Evolutionary conservation across 2,329 filamentous ascomycete genomes (phyloP), one percentile per base, ranked within the genome.

Genomic region (Xylariomycetidae sp.): DNA sequence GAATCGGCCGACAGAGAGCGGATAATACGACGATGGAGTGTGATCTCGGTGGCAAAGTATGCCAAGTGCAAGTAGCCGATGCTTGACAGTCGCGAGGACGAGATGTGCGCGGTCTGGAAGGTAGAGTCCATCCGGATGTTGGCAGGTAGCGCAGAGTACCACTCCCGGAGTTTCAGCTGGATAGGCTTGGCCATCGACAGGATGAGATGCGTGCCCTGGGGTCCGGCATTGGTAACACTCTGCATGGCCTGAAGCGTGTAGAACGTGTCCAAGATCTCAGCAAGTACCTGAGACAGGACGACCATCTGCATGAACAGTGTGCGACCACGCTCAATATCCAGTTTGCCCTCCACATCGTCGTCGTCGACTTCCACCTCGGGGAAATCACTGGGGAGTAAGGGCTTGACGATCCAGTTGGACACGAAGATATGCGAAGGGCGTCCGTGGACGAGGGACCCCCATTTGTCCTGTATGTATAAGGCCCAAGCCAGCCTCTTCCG

Each of bases 31-130:
- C 89, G 79, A 57, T 95, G 89, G 15, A 95, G 80, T 0, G 85
- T 92, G 52, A 95, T 95, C 61, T 95, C 89, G 3, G 87, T 87
- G 2, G 89, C 88, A 52, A 94, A 95, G 61, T 95, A 95, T 33
- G 83, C 87, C 31, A 95, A 74, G 58, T 95, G 89, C 9, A 95
- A 73, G 52, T 88, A 90, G 12, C 84, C 84, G 32, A 77, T 76
- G 51, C 74, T 78, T 14, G 72, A 76, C 10, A 79, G 61, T 14
- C 70, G 66, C 38, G 52, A 67, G 38, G 56, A 57, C 37, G 52
- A 57, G 39, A 53, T 54, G 43, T 56, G 59, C 49, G 49, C 61
- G 42, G 53, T 55, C 25, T 61, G 56, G 40, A 69, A 71, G 20
- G 67, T 73, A 50, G 52, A 65, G 52, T 88, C 83, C 72, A 90